phyloP scores from a whole-genome alignment of 768 basidiomycete genomes.

The Xerocomus brunneocitrinus region DNA sequence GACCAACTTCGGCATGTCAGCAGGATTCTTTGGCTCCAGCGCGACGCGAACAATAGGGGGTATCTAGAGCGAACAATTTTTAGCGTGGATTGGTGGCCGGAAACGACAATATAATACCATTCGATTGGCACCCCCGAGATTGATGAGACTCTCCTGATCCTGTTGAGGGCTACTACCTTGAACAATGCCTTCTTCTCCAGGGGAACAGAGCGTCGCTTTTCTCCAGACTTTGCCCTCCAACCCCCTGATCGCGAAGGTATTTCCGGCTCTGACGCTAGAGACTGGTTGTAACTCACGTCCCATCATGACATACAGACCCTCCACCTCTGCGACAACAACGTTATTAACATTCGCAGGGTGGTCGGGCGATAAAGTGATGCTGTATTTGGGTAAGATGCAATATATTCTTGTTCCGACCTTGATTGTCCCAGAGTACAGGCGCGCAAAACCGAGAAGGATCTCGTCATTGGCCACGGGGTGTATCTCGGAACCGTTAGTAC shows the following conservation, averaged over 20 bases:
- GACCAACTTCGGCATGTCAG: conserved; percentile 87
- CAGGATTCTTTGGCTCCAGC: conserved; percentile 75
- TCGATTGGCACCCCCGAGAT: conserved; percentile 68
- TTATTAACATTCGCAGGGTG: conserved; percentile 68
- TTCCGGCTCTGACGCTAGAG: conserved; percentile 80
- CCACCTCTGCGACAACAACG: conserved; percentile 56
- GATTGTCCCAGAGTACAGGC: conserved; percentile 89
- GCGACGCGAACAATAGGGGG: conserved; percentile 95
- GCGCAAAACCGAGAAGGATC: conserved; percentile 84
- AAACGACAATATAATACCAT: conserved; percentile 39
- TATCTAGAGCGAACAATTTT: conserved; percentile 40
- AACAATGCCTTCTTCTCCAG: conserved; percentile 42
- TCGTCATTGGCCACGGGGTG: conserved; percentile 37
- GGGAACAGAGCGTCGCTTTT: conserved; percentile 84
- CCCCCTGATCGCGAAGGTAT: conserved; percentile 90
- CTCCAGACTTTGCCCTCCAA: conserved; percentile 87
- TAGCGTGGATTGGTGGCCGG: not conserved
- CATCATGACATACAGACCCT: conserved; percentile 95
- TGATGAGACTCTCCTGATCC: conserved; percentile 58
- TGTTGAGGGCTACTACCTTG: conserved; percentile 30
- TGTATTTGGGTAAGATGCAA: conserved; percentile 86
- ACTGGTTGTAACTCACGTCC: conserved; percentile 89
- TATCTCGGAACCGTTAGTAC: not conserved
- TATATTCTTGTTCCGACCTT: conserved; percentile 57
- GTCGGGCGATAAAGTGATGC: conserved; percentile 50